Evolutionary conservation across 257 asterid genomes (phyloP).

Genomic region (Vinca minor): DNA sequence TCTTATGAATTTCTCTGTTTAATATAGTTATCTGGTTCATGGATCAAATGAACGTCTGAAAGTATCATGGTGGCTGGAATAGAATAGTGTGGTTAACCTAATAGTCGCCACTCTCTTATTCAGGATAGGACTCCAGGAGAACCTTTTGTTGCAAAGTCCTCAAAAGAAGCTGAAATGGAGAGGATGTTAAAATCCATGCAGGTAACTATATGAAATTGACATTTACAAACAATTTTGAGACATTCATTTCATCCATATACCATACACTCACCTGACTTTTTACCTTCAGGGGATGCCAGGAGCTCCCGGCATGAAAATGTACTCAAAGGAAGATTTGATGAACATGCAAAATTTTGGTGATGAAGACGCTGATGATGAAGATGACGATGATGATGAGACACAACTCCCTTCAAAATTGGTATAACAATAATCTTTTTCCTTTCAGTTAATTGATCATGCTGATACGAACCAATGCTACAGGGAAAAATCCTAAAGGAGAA

Average conservation of each 20-base stretch:
- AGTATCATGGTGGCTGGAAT: neutral
- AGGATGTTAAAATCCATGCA: slow-evolving; percentile 79
- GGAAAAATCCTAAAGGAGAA: slow-evolving; percentile 54
- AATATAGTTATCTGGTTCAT: neutral
- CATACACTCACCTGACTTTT: neutral
- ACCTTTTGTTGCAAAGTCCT: slow-evolving; percentile 70
- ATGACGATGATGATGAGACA: slow-evolving; percentile 46
- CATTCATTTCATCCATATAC: neutral
- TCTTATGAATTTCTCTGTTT: neutral
- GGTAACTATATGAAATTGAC: slow-evolving; percentile 29
- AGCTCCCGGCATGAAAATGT: slow-evolving; percentile 95
- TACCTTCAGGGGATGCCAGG: slow-evolving; percentile 78
- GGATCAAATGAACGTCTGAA: neutral
- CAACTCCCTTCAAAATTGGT: slow-evolving; percentile 66
- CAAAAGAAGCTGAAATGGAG: slow-evolving; percentile 92
- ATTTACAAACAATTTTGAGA: slow-evolving; percentile 1
- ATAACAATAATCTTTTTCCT: slow-evolving; percentile 2
- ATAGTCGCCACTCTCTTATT: neutral
- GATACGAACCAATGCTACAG: slow-evolving; percentile 26
- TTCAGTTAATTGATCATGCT: neutral
- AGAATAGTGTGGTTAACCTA: neutral
- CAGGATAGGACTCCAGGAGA: slow-evolving; percentile 87
- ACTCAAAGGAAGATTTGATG: slow-evolving; percentile 85
- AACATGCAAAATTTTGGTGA: slow-evolving; percentile 57
- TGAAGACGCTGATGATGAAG: slow-evolving; percentile 64